Base-by-base conservation (phyloP, 1,284 basidiomycete genomes). In the Austroboletus sp. region DNA sequence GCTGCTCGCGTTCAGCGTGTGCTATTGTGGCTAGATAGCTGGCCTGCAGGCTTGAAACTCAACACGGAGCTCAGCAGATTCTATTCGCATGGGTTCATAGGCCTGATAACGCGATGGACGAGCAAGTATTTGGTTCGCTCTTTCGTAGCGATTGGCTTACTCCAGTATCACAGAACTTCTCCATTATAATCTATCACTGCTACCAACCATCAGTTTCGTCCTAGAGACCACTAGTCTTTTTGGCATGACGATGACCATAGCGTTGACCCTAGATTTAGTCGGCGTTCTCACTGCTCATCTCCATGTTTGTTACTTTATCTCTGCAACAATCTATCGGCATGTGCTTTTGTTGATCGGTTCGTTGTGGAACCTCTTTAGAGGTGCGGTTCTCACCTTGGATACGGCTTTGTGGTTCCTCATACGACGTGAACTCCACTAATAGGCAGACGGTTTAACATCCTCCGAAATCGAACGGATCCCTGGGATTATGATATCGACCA, bases 11-110 rank as follows among this genome's bases (percentile, higher is more conserved):
- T 85, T n/a, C 72, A 74, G 37, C 69, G 69, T 15, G 71, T 75
- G 0, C 70, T 96, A 1, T 55, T 73, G 1, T 98, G 94, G 94
- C 74, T 98, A 4, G 87, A 95, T 61, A 81, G 85, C 47, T 98
- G 96, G 94, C 95, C 95, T 0, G 90, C 86, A 0, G 95, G 96
- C 1, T 69, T 98, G 35, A 98, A 98, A 67, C 81, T 98, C 48
- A 98, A 98, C 62, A 91, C 90, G 0, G 90, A 97, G 54, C 75
- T 98, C 13, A 89, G 90, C 54, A 70, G 75, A 15, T 89, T 95
- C 59, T 88, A 92, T 56, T 81, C 83, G 27, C 75, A 82, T 48
- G 73, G 78, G 0, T 84, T 94, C 46, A 71, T 80, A 1, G 74
- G 75, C 19, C 53, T 84, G 4, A 75, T 88, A 6, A 69, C 70